phyloP scores from a whole-genome alignment of 106 monocot genomes.

The Posidonia australis region DNA sequence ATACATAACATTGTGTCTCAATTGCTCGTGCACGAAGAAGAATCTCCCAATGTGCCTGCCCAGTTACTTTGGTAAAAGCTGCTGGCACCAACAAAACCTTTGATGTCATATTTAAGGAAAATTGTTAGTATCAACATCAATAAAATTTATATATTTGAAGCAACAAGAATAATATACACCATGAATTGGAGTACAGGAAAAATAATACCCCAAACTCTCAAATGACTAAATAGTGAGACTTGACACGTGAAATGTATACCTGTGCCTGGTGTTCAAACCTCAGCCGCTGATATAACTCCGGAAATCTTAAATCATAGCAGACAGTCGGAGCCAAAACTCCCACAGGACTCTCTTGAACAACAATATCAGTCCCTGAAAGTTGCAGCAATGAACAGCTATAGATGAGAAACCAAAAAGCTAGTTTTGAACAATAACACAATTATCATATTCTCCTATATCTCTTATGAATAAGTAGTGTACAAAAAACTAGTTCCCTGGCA shows the following conservation, averaged over 20 bases:
- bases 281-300: slow-evolving; percentile 71
- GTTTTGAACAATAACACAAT: background rate
- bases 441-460: background rate
- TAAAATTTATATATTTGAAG: background rate
- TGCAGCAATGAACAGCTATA: background rate
- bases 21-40: slow-evolving; percentile 91
- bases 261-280: slow-evolving; percentile 78
- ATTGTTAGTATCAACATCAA: background rate
- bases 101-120: background rate
- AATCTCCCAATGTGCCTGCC: slow-evolving; percentile 94
- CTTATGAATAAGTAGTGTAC: background rate
- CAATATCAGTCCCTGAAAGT: slow-evolving; percentile 41
- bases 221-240: background rate
- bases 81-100: slow-evolving; percentile 89
- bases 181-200: background rate
- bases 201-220: background rate
- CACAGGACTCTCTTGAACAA: slow-evolving; percentile 70
- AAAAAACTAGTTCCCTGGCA: background rate
- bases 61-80: slow-evolving; percentile 86
- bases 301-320: slow-evolving; percentile 95
- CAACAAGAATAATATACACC: too few species aligned
- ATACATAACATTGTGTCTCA: slow-evolving; percentile 94
- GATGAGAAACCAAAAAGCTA: background rate
- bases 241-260: slow-evolving; percentile 23
- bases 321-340: slow-evolving; percentile 78